Conservation (phyloP, 768 basidiomycete genomes). For the Gelatoporia subvermispora region DNA sequence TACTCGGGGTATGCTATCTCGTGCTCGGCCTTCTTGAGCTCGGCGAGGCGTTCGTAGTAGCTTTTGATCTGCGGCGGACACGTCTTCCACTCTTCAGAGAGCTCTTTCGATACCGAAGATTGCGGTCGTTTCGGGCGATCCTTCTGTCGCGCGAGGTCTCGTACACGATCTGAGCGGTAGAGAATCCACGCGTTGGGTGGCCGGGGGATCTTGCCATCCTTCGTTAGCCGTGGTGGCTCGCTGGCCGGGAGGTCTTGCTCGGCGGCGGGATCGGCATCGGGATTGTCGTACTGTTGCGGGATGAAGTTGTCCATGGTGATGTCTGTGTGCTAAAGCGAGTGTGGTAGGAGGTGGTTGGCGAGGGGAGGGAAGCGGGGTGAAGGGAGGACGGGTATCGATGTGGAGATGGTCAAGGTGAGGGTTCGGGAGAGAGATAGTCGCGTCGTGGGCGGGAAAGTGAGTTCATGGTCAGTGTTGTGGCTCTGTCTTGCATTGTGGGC, state of each 20-base stretch:
- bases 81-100: constrained; percentile 6
- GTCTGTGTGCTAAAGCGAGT: neutral
- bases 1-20: constrained; percentile 19
- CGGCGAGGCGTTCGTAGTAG: constrained; percentile 15
- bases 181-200: constrained; percentile 18
- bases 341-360: neutral
- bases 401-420: neutral
- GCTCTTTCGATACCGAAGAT: constrained; percentile 7
- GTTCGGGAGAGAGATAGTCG: neutral
- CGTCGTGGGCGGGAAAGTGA: neutral
- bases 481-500: constrained; percentile 6
- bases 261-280: neutral
- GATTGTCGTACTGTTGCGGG: neutral
- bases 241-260: too few relatives aligned
- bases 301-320: neutral
- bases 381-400: neutral
- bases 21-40: constrained; percentile 20
- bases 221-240: too few relatives aligned
- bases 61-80: neutral
- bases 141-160: too few relatives aligned
- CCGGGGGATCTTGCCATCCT: constrained; percentile 2
- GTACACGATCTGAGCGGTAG: constrained; percentile 12
- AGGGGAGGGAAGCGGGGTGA: neutral
- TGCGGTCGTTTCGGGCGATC: constrained; percentile 2
- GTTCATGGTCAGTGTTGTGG: neutral